Conservation (phyloP, 1,139 yeast genomes). For the Fermentozyma sake region DNA sequence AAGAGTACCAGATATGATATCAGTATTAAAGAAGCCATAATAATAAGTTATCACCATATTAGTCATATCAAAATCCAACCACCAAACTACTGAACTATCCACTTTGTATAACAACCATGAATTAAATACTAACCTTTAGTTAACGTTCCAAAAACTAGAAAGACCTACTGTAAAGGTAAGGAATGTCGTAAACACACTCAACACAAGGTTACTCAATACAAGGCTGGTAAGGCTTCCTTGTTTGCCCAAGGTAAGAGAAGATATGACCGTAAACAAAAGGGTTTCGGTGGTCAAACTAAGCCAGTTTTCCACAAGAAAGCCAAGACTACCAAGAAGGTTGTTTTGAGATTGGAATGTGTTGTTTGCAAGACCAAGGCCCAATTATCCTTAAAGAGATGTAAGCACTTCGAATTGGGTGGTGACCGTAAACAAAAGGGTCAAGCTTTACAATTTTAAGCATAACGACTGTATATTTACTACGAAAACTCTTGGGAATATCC, state of each 20-base stretch:
- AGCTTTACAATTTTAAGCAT: slow-evolving; percentile 95
- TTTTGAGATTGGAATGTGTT: slow-evolving; percentile 98
- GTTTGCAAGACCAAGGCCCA: slow-evolving; percentile 98
- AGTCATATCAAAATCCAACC: no score
- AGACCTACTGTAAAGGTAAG: slow-evolving; percentile 99
- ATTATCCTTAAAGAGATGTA: slow-evolving; percentile 98
- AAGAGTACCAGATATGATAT: no score
- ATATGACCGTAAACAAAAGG: slow-evolving; percentile 99
- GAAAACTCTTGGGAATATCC: no score
- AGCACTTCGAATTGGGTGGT: slow-evolving; percentile 99
- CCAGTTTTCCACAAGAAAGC: slow-evolving; percentile 99
- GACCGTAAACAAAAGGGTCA: slow-evolving; percentile 99
- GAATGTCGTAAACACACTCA: slow-evolving; percentile 99
- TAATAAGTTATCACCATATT: no score
- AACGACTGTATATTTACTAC: no score
- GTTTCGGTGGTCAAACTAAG: slow-evolving; percentile 99
- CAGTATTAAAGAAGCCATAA: no score
- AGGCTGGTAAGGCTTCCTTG: slow-evolving; percentile 99
- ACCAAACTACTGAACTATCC: no score
- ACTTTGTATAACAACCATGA: no score
- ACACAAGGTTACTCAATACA: slow-evolving; percentile 99
- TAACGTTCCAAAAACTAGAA: slow-evolving; percentile 99
- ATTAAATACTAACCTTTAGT: slow-evolving; percentile 43
- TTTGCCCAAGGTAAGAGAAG: slow-evolving; percentile 99
- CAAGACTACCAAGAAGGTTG: slow-evolving; percentile 99